Evolutionary conservation across 2,329 filamentous ascomycete genomes (phyloP).

Genomic region (Paecilomyces formosus): DNA sequence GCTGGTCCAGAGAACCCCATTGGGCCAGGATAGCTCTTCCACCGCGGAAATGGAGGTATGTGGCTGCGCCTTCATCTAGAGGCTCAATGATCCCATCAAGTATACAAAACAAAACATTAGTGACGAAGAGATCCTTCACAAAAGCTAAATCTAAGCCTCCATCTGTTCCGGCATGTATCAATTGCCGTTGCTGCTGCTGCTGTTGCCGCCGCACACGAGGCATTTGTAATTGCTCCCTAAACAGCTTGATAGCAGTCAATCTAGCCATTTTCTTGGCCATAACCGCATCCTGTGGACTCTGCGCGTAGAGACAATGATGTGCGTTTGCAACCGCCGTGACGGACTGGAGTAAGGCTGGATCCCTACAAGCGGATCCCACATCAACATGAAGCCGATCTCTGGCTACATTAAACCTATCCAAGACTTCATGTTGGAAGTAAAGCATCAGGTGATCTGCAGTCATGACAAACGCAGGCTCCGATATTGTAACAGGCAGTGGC

Average conservation of each 20-base stretch:
- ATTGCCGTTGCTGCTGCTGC: not conserved
- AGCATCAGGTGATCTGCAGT: slow-evolving; percentile 8
- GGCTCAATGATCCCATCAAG: slow-evolving; percentile 34
- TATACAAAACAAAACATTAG: slow-evolving; percentile 39
- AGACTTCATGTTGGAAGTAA: slow-evolving; percentile 7
- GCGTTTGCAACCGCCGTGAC: slow-evolving; percentile 10
- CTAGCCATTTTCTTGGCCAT: slow-evolving; percentile 5
- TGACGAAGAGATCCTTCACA: slow-evolving; percentile 31
- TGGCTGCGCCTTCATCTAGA: slow-evolving; percentile 23
- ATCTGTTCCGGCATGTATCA: not conserved
- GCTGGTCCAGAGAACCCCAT: slow-evolving; percentile 6
- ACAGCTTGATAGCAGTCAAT: slow-evolving; percentile 8
- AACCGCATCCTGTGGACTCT: slow-evolving; percentile 2
- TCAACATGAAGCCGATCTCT: slow-evolving; percentile 5
- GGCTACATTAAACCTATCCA: slow-evolving; percentile 9
- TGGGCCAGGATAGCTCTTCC: slow-evolving; percentile 29
- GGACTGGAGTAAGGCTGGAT: slow-evolving; percentile 8
- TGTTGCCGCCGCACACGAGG: slow-evolving; percentile 21
- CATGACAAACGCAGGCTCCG: not conserved
- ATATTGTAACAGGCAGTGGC: not conserved
- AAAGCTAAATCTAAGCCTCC: slow-evolving; percentile 3
- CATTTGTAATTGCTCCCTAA: slow-evolving; percentile 23
- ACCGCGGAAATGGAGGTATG: slow-evolving; percentile 28
- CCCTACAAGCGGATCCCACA: slow-evolving; percentile 6
- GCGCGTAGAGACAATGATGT: slow-evolving; percentile 6